Conservation (phyloP, 176 grass and related monocot genomes). For the Lolium perenne region DNA sequence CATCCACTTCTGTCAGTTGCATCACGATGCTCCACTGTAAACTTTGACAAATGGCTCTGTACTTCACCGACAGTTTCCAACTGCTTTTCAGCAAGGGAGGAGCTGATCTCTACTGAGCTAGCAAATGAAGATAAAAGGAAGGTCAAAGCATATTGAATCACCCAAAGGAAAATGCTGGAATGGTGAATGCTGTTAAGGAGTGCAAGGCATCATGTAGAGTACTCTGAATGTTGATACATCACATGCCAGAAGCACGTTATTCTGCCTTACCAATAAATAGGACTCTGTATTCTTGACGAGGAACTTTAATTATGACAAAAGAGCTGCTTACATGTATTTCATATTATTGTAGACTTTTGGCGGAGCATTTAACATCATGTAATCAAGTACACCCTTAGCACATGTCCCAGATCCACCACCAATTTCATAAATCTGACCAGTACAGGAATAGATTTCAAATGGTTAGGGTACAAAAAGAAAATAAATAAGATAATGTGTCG, state of each 20-base stretch:
- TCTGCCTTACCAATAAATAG: constrained; percentile 14
- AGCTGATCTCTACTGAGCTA: constrained; percentile 99
- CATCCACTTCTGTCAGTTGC: constrained; percentile 87
- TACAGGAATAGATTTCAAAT: constrained; percentile 25
- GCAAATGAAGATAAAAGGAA: constrained; percentile 50
- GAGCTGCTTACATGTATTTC: constrained; percentile 81
- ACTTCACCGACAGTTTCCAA: constrained; percentile 87
- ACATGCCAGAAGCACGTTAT: not conserved
- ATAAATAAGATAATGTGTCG: constrained; percentile 6
- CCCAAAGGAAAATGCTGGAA: constrained; percentile 35
- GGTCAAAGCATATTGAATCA: constrained; percentile 45
- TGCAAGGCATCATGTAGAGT: constrained; percentile 14
- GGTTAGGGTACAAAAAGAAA: not conserved
- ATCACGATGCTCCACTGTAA: constrained; percentile 77
- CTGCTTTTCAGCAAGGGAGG: constrained; percentile 93
- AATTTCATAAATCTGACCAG: constrained; percentile 91
- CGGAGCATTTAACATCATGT: constrained; percentile 96
- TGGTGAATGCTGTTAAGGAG: not conserved
- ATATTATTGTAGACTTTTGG: constrained; percentile 92
- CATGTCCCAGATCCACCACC: constrained; percentile 97
- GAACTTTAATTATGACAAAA: constrained; percentile 7
- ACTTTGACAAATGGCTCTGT: constrained; percentile 87
- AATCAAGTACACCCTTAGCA: constrained; percentile 94
- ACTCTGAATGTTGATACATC: constrained; percentile 13
- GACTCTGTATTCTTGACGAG: not conserved